phyloP scores from a whole-genome alignment of 805 yeast species.

The Pichia exigua region DNA sequence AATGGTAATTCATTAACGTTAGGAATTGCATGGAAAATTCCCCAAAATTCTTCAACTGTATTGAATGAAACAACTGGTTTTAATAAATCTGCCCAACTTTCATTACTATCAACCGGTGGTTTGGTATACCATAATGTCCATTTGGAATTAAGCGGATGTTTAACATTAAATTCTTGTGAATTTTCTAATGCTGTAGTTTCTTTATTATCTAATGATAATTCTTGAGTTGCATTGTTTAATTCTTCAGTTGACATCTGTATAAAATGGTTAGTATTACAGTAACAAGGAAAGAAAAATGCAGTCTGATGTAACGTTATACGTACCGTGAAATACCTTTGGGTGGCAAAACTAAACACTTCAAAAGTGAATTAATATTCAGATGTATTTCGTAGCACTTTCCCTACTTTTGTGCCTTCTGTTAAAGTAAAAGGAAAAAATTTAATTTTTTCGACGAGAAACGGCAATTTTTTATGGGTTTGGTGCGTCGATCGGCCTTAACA shows the following conservation, averaged over 20 bases:
- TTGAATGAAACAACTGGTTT: conserved; percentile 88
- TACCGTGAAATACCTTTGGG: background rate
- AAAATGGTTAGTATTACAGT: background rate
- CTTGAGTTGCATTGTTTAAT: conserved; percentile 28
- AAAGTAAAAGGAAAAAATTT: background rate
- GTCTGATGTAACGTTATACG: background rate
- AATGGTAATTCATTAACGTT: conserved; percentile 84
- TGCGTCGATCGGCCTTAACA: background rate
- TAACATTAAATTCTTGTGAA: conserved; percentile 59
- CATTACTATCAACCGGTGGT: conserved; percentile 71
- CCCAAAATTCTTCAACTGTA: conserved; percentile 99
- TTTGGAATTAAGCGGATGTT: conserved; percentile 82
- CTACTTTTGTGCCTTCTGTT: background rate
- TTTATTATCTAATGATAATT: conserved; percentile 27
- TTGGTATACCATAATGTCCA: conserved; percentile 99
- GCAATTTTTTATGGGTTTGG: background rate
- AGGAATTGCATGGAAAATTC: conserved; percentile 89
- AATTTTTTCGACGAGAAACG: conserved; percentile 1
- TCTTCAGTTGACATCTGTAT: conserved; percentile 26
- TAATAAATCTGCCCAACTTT: conserved; percentile 86
- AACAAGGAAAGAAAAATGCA: too few species aligned
- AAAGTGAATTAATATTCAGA: too few species aligned
- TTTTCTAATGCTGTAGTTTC: conserved; percentile 48
- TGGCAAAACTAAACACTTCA: background rate
- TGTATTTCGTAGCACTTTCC: background rate